A percentile compares a stretch with the other conserved stretches of the same genome.
Conservation (phyloP, 2,329 filamentous ascomycete genomes). For the Leptographium wingfieldii region DNA sequence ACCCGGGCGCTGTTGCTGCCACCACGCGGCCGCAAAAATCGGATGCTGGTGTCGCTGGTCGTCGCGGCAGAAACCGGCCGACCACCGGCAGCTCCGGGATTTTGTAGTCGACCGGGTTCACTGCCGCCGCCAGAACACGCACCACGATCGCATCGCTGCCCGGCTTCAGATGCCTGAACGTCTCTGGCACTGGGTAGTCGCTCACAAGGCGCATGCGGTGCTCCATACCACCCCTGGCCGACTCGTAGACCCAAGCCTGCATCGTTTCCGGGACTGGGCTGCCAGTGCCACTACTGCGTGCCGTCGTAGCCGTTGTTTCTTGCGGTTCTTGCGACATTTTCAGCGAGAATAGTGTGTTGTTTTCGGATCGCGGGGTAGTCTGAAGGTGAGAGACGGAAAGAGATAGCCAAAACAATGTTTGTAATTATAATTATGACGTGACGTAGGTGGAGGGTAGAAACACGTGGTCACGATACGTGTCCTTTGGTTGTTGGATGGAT, state of each 20-base stretch:
- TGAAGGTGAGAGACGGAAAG: neutral
- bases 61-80: constrained; percentile 21
- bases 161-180: constrained; percentile 10
- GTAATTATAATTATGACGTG: no score
- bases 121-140: constrained; percentile 26
- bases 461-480: no score
- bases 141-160: constrained; percentile 25
- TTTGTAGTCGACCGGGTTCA: constrained; percentile 41
- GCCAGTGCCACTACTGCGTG: neutral
- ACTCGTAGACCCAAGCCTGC: constrained; percentile 13
- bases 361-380: neutral
- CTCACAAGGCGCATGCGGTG: constrained; percentile 19
- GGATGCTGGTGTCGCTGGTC: constrained; percentile 31
- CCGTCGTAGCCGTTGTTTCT: no score
- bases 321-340: no score
- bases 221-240: constrained; percentile 17
- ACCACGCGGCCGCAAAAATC: constrained; percentile 40
- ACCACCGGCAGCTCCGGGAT: constrained; percentile 27
- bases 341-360: neutral
- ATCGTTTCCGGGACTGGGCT: constrained; percentile 8
- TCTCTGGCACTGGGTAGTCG: constrained; percentile 11
- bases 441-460: no score
- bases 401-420: no score
- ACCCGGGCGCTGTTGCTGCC: constrained; percentile 7
- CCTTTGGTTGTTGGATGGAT: no score